Conservation (phyloP, 208 protist species). For the Trypanosoma platydactyli region DNA sequence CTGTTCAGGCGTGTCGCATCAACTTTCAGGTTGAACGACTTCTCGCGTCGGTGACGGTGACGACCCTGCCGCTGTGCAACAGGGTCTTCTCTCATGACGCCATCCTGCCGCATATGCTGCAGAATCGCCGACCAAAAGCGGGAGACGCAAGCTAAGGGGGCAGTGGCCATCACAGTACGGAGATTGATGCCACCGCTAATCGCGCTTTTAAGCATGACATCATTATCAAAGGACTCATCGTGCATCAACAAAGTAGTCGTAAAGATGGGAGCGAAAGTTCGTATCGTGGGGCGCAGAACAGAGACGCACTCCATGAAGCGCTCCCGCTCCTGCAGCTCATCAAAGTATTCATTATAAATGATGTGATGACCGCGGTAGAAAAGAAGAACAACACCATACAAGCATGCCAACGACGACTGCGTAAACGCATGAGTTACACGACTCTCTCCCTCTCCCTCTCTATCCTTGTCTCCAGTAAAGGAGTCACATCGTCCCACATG, state of each 20-base stretch:
- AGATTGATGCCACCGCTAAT: slow-evolving; percentile 2
- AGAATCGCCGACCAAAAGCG: slow-evolving; percentile 11
- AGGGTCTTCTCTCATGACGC: not conserved
- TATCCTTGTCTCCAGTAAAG: slow-evolving; percentile 1
- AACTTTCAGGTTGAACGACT: slow-evolving; percentile 12
- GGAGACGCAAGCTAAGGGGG: not conserved
- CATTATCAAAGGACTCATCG: not conserved
- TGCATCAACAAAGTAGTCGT: not conserved
- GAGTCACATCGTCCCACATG: slow-evolving; percentile 9
- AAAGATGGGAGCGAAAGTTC: slow-evolving; percentile 6
- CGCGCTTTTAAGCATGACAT: too few relatives aligned
- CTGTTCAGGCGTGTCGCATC: slow-evolving; percentile 7
- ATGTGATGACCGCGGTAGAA: slow-evolving; percentile 19
- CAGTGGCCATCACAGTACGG: not conserved
- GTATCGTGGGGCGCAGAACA: slow-evolving; percentile 11
- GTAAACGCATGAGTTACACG: not conserved
- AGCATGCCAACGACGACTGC: not conserved
- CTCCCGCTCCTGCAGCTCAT: slow-evolving; percentile 15
- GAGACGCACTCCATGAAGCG: slow-evolving; percentile 15
- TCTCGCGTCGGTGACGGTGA: not conserved
- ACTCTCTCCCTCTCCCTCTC: not conserved
- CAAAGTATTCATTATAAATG: slow-evolving; percentile 15
- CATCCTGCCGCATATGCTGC: not conserved
- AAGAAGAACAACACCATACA: slow-evolving; percentile 10
- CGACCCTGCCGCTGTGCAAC: not conserved